phyloP scores from a whole-genome alignment of 352 stramenopile genomes.

The Globisporangium alternatum region DNA sequence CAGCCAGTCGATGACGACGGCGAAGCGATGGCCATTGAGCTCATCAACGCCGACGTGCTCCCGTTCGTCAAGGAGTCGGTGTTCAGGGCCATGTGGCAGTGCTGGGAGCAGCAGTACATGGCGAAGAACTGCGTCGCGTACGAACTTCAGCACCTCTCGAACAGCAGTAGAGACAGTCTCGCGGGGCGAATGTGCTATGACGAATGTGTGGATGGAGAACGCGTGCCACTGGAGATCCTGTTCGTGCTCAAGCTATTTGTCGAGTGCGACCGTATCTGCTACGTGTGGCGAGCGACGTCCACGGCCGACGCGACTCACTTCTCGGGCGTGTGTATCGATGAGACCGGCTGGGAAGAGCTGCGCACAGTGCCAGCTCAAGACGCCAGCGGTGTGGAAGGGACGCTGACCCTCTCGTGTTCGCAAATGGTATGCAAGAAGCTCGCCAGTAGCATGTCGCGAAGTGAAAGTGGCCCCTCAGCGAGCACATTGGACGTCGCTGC shows the following conservation, averaged over 20 bases:
- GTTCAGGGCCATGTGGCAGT: not conserved
- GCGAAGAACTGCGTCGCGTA: not conserved
- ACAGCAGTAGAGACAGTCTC: not conserved
- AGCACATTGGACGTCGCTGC: too few relatives aligned
- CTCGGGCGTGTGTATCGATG: conserved; percentile 3
- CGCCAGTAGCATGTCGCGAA: too few relatives aligned
- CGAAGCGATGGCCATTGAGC: not conserved
- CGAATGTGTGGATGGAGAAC: not conserved
- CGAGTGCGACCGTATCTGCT: not conserved
- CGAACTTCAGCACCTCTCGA: not conserved
- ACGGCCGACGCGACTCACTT: not conserved
- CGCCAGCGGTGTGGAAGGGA: not conserved
- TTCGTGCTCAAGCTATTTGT: not conserved
- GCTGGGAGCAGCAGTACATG: conserved; percentile 12
- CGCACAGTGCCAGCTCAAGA: not conserved
- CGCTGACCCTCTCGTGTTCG: not conserved
- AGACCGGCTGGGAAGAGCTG: conserved; percentile 5
- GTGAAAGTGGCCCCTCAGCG: too few relatives aligned
- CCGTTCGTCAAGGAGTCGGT: conserved; percentile 1
- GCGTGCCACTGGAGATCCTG: not conserved
- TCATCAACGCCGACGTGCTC: not conserved
- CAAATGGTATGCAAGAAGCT: conserved; percentile 1
- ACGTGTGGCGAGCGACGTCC: conserved; percentile 1
- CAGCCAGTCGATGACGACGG: not conserved
- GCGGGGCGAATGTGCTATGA: not conserved